phyloP scores from a whole-genome alignment of 164 flowering plant species.

The Sextonia rubra region DNA sequence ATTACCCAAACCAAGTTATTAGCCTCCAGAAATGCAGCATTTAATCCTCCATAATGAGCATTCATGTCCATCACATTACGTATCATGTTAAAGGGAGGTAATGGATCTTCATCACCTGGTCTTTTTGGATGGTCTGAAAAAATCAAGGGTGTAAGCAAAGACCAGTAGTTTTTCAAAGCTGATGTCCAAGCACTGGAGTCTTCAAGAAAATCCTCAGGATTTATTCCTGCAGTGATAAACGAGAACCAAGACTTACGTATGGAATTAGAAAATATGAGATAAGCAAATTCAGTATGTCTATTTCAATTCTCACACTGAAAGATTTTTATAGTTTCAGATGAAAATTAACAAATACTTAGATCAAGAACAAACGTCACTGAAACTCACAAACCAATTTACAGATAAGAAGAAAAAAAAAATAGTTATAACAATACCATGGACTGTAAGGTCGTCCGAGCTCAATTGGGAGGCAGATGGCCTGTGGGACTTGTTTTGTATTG shows the following conservation, averaged over 20 bases:
- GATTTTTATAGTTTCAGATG: background rate
- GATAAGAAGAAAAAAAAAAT: background rate
- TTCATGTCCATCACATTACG: constrained; percentile 98
- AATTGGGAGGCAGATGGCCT: constrained; percentile 36
- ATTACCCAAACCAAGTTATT: constrained; percentile 85
- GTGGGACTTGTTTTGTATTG: constrained; percentile 72
- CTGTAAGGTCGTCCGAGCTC: constrained; percentile 54
- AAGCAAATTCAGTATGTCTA: background rate
- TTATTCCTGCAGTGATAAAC: constrained; percentile 55
- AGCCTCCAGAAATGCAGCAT: constrained; percentile 77
- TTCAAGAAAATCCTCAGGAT: constrained; percentile 65
- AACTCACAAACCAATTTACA: background rate
- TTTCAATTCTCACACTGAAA: background rate
- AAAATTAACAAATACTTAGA: background rate
- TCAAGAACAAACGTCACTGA: background rate
- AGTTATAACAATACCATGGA: constrained; percentile 60
- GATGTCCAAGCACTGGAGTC: constrained; percentile 62
- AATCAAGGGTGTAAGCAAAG: constrained; percentile 89
- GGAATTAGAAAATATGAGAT: background rate
- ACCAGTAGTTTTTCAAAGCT: constrained; percentile 82
- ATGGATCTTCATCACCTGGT: constrained; percentile 96
- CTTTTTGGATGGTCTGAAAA: constrained; percentile 99
- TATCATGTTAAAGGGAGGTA: constrained; percentile 93
- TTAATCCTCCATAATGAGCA: constrained; percentile 88
- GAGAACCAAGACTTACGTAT: constrained; percentile 5